These are phyloP conservation scores for Aspergillus alliaceus DNA, from an alignment of 2,329 filamentous ascomycete species.

Conservation along the genomic window DNA sequence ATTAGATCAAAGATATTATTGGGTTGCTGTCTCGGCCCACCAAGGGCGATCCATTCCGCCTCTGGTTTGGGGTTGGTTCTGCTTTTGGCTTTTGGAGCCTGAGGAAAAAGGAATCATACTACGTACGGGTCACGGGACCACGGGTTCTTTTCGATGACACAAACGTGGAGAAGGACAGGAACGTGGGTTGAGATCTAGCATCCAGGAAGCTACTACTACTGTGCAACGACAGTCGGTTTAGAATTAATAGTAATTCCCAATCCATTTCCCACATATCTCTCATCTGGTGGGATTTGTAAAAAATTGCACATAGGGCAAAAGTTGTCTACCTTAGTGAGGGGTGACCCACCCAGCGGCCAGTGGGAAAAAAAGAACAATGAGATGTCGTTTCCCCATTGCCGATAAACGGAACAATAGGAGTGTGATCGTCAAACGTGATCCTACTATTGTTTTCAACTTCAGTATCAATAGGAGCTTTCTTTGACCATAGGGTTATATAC, in stretches of 20 bases:
- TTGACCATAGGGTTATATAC: background rate
- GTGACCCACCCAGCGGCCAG: background rate
- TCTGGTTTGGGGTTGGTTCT: too few species aligned
- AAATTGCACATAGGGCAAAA: constrained; percentile 13
- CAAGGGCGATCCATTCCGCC: background rate
- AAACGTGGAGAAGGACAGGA: too few species aligned
- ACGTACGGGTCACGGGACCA: background rate
- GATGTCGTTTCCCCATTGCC: background rate
- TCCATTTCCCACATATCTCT: too few species aligned
- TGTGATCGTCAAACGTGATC: background rate
- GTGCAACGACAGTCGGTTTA: too few species aligned
- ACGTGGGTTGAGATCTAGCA: too few species aligned
- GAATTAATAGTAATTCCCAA: background rate
- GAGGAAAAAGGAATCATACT: background rate
- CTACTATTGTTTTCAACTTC: too few species aligned
- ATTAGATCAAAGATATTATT: background rate
- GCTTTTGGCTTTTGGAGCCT: background rate
- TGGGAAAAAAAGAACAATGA: constrained; percentile 17
- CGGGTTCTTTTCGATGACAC: background rate
- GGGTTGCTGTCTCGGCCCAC: background rate
- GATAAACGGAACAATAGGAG: constrained; percentile 4
- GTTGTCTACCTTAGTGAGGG: background rate
- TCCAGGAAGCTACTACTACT: too few species aligned
- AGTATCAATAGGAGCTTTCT: background rate
- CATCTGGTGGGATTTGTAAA: too few species aligned